Evolutionary conservation across 192 early-diverging fungal genomes (phyloP), one percentile per base, ranked within the genome.

Genomic region (Linnemannia exigua): DNA sequence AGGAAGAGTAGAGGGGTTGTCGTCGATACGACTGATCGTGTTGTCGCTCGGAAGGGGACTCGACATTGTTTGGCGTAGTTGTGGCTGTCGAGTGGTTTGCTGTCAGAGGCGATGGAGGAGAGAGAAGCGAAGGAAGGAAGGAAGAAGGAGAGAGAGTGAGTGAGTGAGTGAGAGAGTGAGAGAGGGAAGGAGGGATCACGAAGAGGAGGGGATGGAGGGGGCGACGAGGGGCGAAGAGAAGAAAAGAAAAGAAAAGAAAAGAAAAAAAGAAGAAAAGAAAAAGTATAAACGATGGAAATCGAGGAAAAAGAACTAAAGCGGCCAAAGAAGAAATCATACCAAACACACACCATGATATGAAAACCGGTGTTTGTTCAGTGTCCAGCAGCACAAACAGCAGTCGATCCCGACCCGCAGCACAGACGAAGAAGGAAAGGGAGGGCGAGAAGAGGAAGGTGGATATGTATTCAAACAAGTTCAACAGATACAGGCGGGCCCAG

Each of bases 221-320:
- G 20, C 28, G 6, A 2, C 15, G 31, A 52, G 76, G 47, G n/a
- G 19, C 19, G 35, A 14, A 58, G 69, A 31, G 37, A 72, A 70
- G 28, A 48, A 58, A 36, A 47, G 16, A 48, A 35, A 35, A 47
- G 36, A 51, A 47, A 68, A 25, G 36, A 6, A 35, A 38, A 33
- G 25, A 70, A 51, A 31, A 47, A 72, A 17, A 72, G 31, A 66
- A 79, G 72, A 33, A n/a, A 41, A 77, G 54, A 44, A 37, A 71
- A 48, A 33, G 28, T 67, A 28, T 8, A 67, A 67, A 9, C 0
- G 67, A 44, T 22, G 37, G 38, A 70, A 70, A 41, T 12, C 19
- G 38, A 70, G 38, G 19, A 68, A 1, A 25, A 8, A 12, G 25
- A 31, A 63, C n/a, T 7, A 2, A 31, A 15, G 22, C 41, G 41